These are phyloP conservation scores for Zasmidium angulare DNA, from an alignment of 2,329 filamentous ascomycete species.

Conservation along the genomic window DNA sequence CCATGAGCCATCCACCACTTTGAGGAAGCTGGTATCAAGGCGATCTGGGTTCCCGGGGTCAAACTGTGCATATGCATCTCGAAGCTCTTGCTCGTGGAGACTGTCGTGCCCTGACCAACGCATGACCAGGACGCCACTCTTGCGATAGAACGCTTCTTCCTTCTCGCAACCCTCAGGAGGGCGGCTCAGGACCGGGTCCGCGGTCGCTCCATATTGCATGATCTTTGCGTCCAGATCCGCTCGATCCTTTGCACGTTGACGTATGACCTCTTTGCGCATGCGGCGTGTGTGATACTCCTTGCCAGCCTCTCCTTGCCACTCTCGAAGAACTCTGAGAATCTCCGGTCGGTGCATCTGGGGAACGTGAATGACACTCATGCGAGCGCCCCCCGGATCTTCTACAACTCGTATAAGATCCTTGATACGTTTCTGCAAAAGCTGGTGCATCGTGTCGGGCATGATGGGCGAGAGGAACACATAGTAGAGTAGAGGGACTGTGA, in stretches of 20 bases:
- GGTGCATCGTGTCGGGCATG: slow-evolving; percentile 9
- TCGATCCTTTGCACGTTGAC: neutral
- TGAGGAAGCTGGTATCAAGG: neutral
- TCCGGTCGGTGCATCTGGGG: neutral
- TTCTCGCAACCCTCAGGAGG: slow-evolving; percentile 9
- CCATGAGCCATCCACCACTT: slow-evolving; percentile 3
- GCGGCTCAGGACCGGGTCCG: too few relatives aligned
- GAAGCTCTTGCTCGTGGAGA: neutral
- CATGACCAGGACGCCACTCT: slow-evolving; percentile 9
- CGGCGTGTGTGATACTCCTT: slow-evolving; percentile 1
- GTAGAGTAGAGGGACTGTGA: slow-evolving; percentile 6
- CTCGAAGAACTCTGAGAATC: neutral
- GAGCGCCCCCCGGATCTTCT: neutral
- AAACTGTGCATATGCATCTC: slow-evolving; percentile 3
- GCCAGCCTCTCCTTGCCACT: slow-evolving; percentile 11
- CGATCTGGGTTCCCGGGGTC: neutral
- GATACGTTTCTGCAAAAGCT: slow-evolving; percentile 9
- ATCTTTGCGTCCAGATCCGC: too few relatives aligned
- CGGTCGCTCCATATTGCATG: too few relatives aligned
- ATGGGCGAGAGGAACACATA: slow-evolving; percentile 13
- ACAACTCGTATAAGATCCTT: slow-evolving; percentile 4
- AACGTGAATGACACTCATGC: slow-evolving; percentile 3
- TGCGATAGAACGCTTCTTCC: slow-evolving; percentile 8
- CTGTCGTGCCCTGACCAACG: neutral
- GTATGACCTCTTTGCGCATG: neutral